phyloP scores from a whole-genome alignment of 805 yeast genomes.

The Geotrichum ghanense region DNA sequence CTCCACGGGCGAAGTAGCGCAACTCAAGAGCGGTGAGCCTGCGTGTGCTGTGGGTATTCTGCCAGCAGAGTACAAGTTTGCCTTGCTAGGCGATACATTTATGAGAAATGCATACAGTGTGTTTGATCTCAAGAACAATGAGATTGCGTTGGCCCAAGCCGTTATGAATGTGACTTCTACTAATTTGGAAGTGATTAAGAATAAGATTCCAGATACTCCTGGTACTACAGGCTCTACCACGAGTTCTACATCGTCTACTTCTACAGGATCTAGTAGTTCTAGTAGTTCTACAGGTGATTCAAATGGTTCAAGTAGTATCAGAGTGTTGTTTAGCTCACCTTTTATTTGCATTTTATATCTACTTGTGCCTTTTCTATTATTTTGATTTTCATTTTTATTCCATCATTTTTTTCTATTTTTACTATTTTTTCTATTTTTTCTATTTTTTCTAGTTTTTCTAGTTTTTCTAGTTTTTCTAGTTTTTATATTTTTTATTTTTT shows the following conservation, averaged over 20 bases:
- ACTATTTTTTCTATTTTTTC: too few species aligned
- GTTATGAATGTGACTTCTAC: constrained; percentile 17
- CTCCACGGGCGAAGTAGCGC: background rate
- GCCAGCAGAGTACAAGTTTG: background rate
- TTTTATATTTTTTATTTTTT: too few species aligned
- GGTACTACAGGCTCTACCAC: background rate
- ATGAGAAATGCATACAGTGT: constrained; percentile 56
- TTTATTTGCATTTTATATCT: too few species aligned
- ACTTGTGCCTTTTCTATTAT: too few species aligned
- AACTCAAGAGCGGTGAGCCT: background rate
- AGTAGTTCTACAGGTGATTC: background rate
- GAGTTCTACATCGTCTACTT: background rate
- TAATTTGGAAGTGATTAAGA: constrained; percentile 5
- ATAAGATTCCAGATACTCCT: background rate
- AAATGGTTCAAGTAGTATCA: background rate
- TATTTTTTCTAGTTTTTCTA: too few species aligned
- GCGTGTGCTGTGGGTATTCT: constrained; percentile 2
- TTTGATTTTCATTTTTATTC: too few species aligned
- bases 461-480: too few species aligned
- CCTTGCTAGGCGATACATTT: constrained; percentile 54
- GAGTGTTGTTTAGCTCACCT: too few species aligned
- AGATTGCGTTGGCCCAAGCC: constrained; percentile 46
- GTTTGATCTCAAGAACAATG: constrained; percentile 47
- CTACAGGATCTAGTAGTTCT: background rate
- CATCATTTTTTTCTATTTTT: too few species aligned